Percentiles rank a stretch among this genome's conserved stretches.
Evolutionary conservation across 441 rosid genomes (phyloP).

Genomic region (Gossypium laxum): DNA sequence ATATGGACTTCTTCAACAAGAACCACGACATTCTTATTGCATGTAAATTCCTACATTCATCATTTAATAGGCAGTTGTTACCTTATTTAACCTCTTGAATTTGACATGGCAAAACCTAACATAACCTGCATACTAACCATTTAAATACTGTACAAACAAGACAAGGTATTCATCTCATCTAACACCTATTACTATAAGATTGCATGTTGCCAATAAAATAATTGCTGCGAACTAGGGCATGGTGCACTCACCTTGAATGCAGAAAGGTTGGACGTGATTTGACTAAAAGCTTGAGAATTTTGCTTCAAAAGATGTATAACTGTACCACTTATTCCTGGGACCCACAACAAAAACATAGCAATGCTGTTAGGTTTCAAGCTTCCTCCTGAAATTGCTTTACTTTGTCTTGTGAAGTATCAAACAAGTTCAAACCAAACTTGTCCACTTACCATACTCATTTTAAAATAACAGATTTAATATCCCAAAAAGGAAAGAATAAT

Average conservation of each 20-base stretch:
- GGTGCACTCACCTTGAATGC: constrained; percentile 40
- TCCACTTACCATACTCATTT: not conserved
- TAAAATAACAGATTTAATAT: not conserved
- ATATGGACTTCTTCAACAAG: not conserved
- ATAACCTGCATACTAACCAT: not conserved
- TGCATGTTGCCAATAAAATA: not conserved
- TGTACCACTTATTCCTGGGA: constrained; percentile 50
- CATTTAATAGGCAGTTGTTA: not conserved
- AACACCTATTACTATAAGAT: not conserved
- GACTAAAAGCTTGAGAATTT: constrained; percentile 57
- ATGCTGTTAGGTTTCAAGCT: not conserved
- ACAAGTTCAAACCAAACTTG: not conserved
- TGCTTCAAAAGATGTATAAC: constrained; percentile 59
- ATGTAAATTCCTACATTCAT: not conserved
- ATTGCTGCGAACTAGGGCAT: constrained; percentile 4
- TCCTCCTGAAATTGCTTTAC: not conserved
- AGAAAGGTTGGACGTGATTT: constrained; percentile 65
- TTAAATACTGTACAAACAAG: not conserved
- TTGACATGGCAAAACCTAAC: not conserved
- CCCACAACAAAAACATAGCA: constrained; percentile 20
- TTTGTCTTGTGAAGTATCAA: not conserved
- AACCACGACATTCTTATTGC: not conserved
- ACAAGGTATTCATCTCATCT: not conserved
- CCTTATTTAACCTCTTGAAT: not conserved
- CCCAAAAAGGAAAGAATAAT: not conserved